These are phyloP conservation scores for Leptomonas pyrrhocoris DNA, from an alignment of 208 protist genomes.

Conservation along the genomic window DNA sequence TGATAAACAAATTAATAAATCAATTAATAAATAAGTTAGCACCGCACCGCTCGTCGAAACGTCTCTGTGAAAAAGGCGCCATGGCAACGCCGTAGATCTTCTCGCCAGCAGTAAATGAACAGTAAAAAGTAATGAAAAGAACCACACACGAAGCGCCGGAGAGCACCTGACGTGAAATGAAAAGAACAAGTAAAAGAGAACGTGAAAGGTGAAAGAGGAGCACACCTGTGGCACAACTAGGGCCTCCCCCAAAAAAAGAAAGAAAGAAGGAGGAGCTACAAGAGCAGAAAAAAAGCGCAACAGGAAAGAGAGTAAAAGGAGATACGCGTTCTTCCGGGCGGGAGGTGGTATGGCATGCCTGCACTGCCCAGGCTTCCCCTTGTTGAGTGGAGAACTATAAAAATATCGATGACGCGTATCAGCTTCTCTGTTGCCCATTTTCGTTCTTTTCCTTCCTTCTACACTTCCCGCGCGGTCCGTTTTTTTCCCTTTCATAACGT, in stretches of 20 bases:
- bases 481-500: not conserved
- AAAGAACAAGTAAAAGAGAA: not conserved
- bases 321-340: too few relatives aligned
- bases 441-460: not conserved
- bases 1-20: too few relatives aligned
- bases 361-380: too few relatives aligned
- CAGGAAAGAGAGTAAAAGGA: constrained; percentile 14
- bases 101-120: too few relatives aligned
- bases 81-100: too few relatives aligned
- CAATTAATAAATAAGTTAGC: too few relatives aligned
- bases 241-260: not conserved
- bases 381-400: constrained; percentile 14
- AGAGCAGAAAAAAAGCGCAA: too few relatives aligned
- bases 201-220: too few relatives aligned
- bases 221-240: not conserved
- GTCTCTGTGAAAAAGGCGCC: too few relatives aligned
- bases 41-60: too few relatives aligned
- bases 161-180: not conserved
- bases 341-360: too few relatives aligned
- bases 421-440: constrained; percentile 10
- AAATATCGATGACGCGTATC: constrained; percentile 14
- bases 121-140: too few relatives aligned
- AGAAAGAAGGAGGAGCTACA: not conserved
- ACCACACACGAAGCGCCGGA: not conserved
- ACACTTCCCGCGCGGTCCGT: not conserved